Evolutionary conservation across 2,329 filamentous ascomycete genomes (phyloP).

Genomic region (Xylaria hypoxylon): DNA sequence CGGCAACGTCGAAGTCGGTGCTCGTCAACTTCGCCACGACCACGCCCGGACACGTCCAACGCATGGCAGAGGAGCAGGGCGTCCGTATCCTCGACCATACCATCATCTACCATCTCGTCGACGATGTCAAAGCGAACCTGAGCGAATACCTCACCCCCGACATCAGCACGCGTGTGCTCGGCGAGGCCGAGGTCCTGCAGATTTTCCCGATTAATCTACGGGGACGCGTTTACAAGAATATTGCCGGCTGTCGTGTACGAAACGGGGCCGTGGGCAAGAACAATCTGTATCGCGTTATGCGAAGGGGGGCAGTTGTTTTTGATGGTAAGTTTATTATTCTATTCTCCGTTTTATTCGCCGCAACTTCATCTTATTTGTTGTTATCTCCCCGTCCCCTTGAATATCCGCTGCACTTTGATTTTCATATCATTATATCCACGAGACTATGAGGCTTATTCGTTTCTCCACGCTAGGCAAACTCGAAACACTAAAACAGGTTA

Average conservation of each 20-base stretch:
- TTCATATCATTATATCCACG: neutral
- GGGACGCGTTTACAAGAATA: slow-evolving; percentile 74
- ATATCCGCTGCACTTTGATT: neutral
- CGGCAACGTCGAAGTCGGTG: slow-evolving; percentile 77
- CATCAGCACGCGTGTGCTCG: slow-evolving; percentile 77
- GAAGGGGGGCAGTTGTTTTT: slow-evolving; percentile 77
- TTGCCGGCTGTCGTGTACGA: slow-evolving; percentile 88
- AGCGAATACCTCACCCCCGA: slow-evolving; percentile 75
- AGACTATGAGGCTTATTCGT: neutral
- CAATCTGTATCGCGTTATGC: slow-evolving; percentile 76
- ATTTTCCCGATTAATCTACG: slow-evolving; percentile 87
- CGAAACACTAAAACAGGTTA: slow-evolving; percentile 86
- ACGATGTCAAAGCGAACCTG: slow-evolving; percentile 76
- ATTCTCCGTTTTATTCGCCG: slow-evolving; percentile 6
- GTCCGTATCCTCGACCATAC: slow-evolving; percentile 87
- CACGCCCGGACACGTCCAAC: slow-evolving; percentile 74
- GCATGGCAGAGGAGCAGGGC: slow-evolving; percentile 75
- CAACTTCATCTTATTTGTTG: neutral
- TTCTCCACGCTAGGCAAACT: slow-evolving; percentile 72
- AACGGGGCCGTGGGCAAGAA: slow-evolving; percentile 79
- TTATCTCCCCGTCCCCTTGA: neutral
- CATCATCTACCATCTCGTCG: slow-evolving; percentile 83
- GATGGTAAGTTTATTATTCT: slow-evolving; percentile 73
- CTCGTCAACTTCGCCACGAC: slow-evolving; percentile 89
- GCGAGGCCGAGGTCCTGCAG: slow-evolving; percentile 87